Evolutionary conservation across 352 stramenopile genomes (phyloP).

Genomic region (Aphanomyces euteiches): DNA sequence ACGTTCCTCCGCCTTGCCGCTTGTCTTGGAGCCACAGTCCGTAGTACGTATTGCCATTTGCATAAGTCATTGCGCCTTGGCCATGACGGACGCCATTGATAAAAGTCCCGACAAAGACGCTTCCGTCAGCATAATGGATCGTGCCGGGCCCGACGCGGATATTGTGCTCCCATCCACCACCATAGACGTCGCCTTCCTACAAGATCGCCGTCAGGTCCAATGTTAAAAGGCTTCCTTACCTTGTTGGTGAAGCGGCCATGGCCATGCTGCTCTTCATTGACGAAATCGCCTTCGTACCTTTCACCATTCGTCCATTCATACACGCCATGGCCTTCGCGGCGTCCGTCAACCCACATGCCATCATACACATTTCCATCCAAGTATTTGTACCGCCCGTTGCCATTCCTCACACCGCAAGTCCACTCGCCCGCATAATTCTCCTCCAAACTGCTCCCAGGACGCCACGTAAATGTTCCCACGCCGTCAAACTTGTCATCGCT

Average conservation of each 20-base stretch:
- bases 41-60: conserved; percentile 75
- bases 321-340: conserved; percentile 63
- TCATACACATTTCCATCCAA: conserved; percentile 55
- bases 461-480: conserved; percentile 57
- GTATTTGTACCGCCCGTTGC: conserved; percentile 58
- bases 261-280: conserved; percentile 75
- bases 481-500: conserved; percentile 53
- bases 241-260: conserved; percentile 60
- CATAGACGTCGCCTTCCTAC: conserved; percentile 49
- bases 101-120: conserved; percentile 84
- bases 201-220: background rate
- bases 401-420: conserved; percentile 59
- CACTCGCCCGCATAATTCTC: conserved; percentile 80
- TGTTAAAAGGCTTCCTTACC: conserved; percentile 35
- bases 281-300: conserved; percentile 77
- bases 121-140: conserved; percentile 73
- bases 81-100: conserved; percentile 70
- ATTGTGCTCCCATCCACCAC: conserved; percentile 80
- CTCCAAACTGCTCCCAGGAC: conserved; percentile 45
- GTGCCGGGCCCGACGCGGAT: conserved; percentile 71
- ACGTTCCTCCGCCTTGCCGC: conserved; percentile 78
- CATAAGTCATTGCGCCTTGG: conserved; percentile 71
- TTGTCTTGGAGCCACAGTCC: conserved; percentile 86
- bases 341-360: conserved; percentile 62
- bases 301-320: conserved; percentile 86